Evolutionary conservation across 1,139 yeast species (phyloP), one percentile per base, ranked within the genome.

Genomic region (Magnusiomyces suaveolens): DNA sequence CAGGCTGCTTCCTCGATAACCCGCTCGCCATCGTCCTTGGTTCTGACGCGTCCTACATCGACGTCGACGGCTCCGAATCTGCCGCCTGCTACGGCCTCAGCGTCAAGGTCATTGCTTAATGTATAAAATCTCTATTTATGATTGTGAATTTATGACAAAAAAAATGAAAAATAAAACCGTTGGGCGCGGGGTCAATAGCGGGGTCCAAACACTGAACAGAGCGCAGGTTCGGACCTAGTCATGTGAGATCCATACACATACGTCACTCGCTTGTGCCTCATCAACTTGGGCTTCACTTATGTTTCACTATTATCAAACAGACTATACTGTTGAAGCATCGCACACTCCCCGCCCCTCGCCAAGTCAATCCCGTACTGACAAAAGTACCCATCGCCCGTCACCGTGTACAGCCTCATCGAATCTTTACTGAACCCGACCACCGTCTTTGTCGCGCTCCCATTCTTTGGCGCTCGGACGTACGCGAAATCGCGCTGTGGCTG

Each of bases 401-500:
- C 85, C 21, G 90, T 96, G 62, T 83, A 76, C 1, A 87, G 82
- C 61, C 83, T 84, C 29, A 86, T 74, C 49, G 83, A 71, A 43
- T 74, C 76, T 60, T 80, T 72, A 46, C 77, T 70, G n/a, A 72
- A 61, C 1, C 73, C 67, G 64, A 71, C 69, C 57, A 66, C 66
- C 62, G 82, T 64, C 54, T 67, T 55, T 25, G 57, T 58, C 66
- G 56, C 61, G 25, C 52, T 55, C 3, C 26, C 47, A 24, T 57
- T 55, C 8, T 44, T 47, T 25, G 92, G 81, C 67, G n/a, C n/a
- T n/a, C 89, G 90, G 62, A 92, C 75, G 25, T 89, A 88, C 0
- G 98, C 97, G 76, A 92, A 92, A 66, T 90, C 97, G 55, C 98
- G 77, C 56, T 66, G 64, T 8, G 97, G 96, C 66, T 90, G 97